phyloP scores from a whole-genome alignment of 2,329 filamentous ascomycete species.

The Metarhizium rileyi region DNA sequence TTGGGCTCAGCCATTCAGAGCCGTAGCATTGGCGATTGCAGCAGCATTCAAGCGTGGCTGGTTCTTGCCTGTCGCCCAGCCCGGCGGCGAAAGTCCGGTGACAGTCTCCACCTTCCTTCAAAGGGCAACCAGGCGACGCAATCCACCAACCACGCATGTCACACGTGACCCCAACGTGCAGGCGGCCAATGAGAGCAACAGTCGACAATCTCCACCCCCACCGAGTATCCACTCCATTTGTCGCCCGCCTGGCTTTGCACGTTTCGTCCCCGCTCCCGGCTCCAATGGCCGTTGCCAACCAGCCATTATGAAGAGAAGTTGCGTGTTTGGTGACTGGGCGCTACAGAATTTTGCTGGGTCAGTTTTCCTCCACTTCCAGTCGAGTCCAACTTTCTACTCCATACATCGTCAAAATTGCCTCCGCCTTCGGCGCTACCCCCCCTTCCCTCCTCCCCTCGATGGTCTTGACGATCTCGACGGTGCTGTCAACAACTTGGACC shows the following conservation, averaged over 20 bases:
- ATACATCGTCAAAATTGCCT: slow-evolving; percentile 3
- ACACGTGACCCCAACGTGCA: background rate
- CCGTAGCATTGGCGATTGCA: background rate
- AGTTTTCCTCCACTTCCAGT: slow-evolving; percentile 4
- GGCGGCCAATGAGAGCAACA: background rate
- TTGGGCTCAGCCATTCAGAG: background rate
- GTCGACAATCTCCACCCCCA: background rate
- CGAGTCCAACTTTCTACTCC: slow-evolving; percentile 3
- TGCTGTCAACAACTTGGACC: background rate
- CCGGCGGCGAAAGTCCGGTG: slow-evolving; percentile 2
- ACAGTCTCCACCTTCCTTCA: background rate
- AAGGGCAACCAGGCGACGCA: background rate
- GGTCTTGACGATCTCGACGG: background rate
- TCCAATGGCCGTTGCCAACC: slow-evolving; percentile 2
- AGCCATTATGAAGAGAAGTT: background rate
- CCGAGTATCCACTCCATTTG: background rate
- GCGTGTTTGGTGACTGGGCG: background rate
- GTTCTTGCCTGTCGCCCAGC: background rate
- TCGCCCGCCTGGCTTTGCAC: background rate
- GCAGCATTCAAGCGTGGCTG: background rate
- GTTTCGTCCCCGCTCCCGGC: slow-evolving; percentile 2
- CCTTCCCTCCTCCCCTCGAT: no score
- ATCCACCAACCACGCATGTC: background rate
- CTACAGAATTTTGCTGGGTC: background rate
- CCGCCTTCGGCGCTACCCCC: slow-evolving; percentile 9